A percentile compares a stretch with the other conserved stretches of the same genome.
phyloP scores from a whole-genome alignment of 1,139 yeast genomes.

The Kurtzmaniella quercitrusa region DNA sequence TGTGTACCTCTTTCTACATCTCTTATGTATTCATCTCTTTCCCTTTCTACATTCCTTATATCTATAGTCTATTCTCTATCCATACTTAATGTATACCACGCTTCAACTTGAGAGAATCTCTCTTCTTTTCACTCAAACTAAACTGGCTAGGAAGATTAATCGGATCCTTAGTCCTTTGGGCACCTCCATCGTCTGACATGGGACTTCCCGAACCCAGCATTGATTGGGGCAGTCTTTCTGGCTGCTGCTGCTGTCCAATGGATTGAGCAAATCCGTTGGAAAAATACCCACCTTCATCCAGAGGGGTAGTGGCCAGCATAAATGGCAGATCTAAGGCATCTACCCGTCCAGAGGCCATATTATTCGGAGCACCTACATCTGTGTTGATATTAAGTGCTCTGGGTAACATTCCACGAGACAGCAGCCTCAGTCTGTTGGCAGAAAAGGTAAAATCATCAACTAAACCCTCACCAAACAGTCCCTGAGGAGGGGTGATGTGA shows the following conservation, averaged over 20 bases:
- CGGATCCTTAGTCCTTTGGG: slow-evolving; percentile 11
- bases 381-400: slow-evolving; percentile 40
- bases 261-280: slow-evolving; percentile 16
- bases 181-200: slow-evolving; percentile 1
- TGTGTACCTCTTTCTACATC: too few species aligned
- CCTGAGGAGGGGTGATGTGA: slow-evolving; percentile 17
- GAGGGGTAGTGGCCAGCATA: slow-evolving; percentile 38
- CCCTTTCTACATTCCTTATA: too few species aligned
- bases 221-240: slow-evolving; percentile 7
- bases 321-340: slow-evolving; percentile 41
- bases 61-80: not conserved
- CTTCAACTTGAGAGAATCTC: slow-evolving; percentile 45
- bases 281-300: slow-evolving; percentile 33
- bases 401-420: slow-evolving; percentile 25
- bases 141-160: slow-evolving; percentile 27
- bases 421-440: slow-evolving; percentile 22
- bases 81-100: slow-evolving; percentile 39
- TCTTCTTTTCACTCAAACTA: slow-evolving; percentile 42
- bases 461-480: slow-evolving; percentile 11
- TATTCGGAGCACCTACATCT: slow-evolving; percentile 21
- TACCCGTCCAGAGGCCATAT: slow-evolving; percentile 19
- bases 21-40: too few species aligned
- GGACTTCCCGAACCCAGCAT: not conserved
- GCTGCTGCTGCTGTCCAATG: slow-evolving; percentile 2
- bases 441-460: slow-evolving; percentile 24